A percentile compares a stretch with the other conserved stretches of the same genome.
Evolutionary conservation across 371 early-diverging fungal species (phyloP).

Genomic region (Apophysomyces sp.): DNA sequence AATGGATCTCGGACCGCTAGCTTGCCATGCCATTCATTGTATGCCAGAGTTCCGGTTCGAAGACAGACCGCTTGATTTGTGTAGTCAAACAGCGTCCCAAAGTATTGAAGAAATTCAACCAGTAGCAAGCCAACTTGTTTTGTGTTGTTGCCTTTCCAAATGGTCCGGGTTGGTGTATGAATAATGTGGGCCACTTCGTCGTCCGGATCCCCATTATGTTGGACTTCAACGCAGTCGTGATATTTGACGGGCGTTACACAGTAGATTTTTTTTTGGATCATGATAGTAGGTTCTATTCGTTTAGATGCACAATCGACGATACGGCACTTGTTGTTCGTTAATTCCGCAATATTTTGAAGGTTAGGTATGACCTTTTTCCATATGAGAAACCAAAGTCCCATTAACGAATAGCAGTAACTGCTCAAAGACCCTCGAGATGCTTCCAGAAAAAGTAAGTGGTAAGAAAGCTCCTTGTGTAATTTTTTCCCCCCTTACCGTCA

Average conservation of each 20-base stretch:
- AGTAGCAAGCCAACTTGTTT: neutral
- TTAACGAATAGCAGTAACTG: slow-evolving; percentile 17
- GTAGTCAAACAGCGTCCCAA: neutral
- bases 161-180: neutral
- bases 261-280: neutral
- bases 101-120: slow-evolving; percentile 10
- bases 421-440: slow-evolving; percentile 12
- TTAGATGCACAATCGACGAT: neutral
- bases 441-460: slow-evolving; percentile 1
- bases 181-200: neutral
- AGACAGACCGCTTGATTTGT: neutral
- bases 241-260: neutral
- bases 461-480: too few species aligned
- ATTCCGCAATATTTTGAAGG: slow-evolving; percentile 1
- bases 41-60: neutral
- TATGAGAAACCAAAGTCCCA: slow-evolving; percentile 17
- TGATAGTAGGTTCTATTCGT: neutral
- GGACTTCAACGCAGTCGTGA: slow-evolving; percentile 6
- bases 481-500: too few species aligned
- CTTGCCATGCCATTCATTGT: neutral
- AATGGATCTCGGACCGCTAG: slow-evolving; percentile 17
- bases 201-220: neutral
- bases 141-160: neutral
- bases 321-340: neutral
- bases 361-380: slow-evolving; percentile 11